Evolutionary conservation across 2,329 filamentous ascomycete genomes (phyloP).

Genomic region (Exophiala xenobiotica): DNA sequence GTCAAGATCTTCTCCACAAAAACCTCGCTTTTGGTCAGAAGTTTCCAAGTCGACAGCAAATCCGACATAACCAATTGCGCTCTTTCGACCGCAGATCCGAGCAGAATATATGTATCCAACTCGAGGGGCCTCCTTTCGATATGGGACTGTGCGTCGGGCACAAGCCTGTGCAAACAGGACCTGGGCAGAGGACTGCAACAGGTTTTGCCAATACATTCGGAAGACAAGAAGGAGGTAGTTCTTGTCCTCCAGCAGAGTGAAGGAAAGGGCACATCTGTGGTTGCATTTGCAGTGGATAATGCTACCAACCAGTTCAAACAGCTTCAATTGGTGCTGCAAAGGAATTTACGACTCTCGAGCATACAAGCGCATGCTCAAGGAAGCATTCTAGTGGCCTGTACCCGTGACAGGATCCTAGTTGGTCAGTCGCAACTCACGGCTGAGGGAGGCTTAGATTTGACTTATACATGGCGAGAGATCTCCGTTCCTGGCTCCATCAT

Average conservation of each 20-base stretch:
- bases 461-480: slow-evolving; percentile 57
- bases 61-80: slow-evolving; percentile 52
- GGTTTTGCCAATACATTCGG: slow-evolving; percentile 14
- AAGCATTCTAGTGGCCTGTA: slow-evolving; percentile 40
- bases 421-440: slow-evolving; percentile 50
- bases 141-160: slow-evolving; percentile 59
- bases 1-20: slow-evolving; percentile 78
- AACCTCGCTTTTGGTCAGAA: slow-evolving; percentile 76
- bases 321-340: slow-evolving; percentile 3
- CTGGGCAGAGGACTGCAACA: slow-evolving; percentile 8
- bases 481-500: slow-evolving; percentile 62
- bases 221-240: slow-evolving; percentile 15
- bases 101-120: slow-evolving; percentile 56
- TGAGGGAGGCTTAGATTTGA: slow-evolving; percentile 36
- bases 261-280: slow-evolving; percentile 1
- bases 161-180: slow-evolving; percentile 17
- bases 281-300: slow-evolving; percentile 8
- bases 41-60: slow-evolving; percentile 59
- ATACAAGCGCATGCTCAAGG: slow-evolving; percentile 30
- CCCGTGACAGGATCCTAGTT: slow-evolving; percentile 55
- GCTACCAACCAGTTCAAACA: neutral
- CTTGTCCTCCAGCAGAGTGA: slow-evolving; percentile 12
- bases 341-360: slow-evolving; percentile 6
- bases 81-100: slow-evolving; percentile 51
- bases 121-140: slow-evolving; percentile 51